phyloP scores from a whole-genome alignment of 2,329 filamentous ascomycete genomes.

The Xylaria sp. region DNA sequence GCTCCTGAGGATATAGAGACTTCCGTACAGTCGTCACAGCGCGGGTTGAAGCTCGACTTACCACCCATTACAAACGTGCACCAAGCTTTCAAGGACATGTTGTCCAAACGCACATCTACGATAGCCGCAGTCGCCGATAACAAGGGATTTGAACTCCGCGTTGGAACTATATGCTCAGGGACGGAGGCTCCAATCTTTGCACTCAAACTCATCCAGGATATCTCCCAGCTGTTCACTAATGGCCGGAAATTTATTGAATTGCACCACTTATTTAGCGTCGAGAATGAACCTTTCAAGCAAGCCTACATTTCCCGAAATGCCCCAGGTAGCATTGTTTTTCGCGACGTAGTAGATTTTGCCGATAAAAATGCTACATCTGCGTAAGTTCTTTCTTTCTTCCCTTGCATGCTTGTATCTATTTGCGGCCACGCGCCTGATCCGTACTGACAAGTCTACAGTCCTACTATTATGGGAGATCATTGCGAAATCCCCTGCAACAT shows the following conservation, averaged over 20 bases:
- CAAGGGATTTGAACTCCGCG: slow-evolving; percentile 49
- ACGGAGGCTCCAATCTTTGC: slow-evolving; percentile 80
- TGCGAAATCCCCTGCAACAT: slow-evolving; percentile 65
- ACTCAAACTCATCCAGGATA: slow-evolving; percentile 65
- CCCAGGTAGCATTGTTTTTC: slow-evolving; percentile 62
- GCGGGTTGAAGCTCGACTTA: slow-evolving; percentile 38
- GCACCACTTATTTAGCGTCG: slow-evolving; percentile 69
- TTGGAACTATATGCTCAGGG: slow-evolving; percentile 82
- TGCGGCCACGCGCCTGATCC: neutral
- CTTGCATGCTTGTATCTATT: neutral
- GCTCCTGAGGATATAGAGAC: neutral
- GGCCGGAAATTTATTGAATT: slow-evolving; percentile 56
- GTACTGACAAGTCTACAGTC: slow-evolving; percentile 45
- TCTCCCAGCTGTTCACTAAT: slow-evolving; percentile 48
- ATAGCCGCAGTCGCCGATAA: slow-evolving; percentile 44
- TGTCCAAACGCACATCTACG: slow-evolving; percentile 31
- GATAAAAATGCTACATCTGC: slow-evolving; percentile 52
- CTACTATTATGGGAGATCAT: slow-evolving; percentile 73
- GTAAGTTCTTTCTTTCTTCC: slow-evolving; percentile 53
- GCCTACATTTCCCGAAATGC: slow-evolving; percentile 72
- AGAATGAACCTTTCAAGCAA: slow-evolving; percentile 73
- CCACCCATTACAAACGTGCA: slow-evolving; percentile 44
- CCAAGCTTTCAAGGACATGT: slow-evolving; percentile 49
- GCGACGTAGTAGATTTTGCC: slow-evolving; percentile 68
- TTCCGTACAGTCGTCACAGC: slow-evolving; percentile 14